These are phyloP conservation scores for Aspergillus neotritici DNA, from an alignment of 2,329 filamentous ascomycete genomes.

Conservation along the genomic window DNA sequence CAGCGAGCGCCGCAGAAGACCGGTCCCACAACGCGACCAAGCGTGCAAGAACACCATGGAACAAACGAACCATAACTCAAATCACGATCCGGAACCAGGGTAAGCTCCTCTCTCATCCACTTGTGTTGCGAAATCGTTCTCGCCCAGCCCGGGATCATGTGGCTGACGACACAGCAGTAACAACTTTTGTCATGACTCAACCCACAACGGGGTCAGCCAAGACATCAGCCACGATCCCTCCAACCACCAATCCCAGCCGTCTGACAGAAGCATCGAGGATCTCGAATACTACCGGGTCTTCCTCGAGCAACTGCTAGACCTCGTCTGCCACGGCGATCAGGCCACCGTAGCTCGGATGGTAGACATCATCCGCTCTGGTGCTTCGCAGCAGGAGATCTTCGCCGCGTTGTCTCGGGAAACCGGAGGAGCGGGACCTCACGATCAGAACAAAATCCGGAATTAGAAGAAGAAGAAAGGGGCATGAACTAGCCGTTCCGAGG, in stretches of 20 bases:
- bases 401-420: slow-evolving; percentile 10
- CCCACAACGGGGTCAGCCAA: slow-evolving; percentile 5
- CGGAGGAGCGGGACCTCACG: not conserved
- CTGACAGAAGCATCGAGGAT: slow-evolving; percentile 6
- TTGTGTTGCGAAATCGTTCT: not conserved
- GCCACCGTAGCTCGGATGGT: slow-evolving; percentile 20
- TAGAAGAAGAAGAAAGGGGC: too few species aligned
- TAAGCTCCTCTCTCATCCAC: slow-evolving; percentile 1
- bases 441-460: not conserved
- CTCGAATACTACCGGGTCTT: slow-evolving; percentile 22
- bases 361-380: slow-evolving; percentile 24
- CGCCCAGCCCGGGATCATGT: not conserved
- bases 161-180: slow-evolving; percentile 1
- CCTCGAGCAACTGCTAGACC: slow-evolving; percentile 19
- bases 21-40: not conserved
- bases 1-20: too few species aligned
- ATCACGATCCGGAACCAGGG: slow-evolving; percentile 7
- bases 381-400: slow-evolving; percentile 23
- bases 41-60: slow-evolving; percentile 2
- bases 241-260: not conserved
- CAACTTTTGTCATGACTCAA: slow-evolving; percentile 3
- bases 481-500: too few species aligned
- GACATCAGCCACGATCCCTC: slow-evolving; percentile 2
- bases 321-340: slow-evolving; percentile 20
- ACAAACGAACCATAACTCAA: not conserved